A percentile compares a stretch with the other conserved stretches of the same genome.
Evolutionary conservation across 129 eudicot genomes (phyloP).

Genomic region (Helichrysum umbraculigerum): DNA sequence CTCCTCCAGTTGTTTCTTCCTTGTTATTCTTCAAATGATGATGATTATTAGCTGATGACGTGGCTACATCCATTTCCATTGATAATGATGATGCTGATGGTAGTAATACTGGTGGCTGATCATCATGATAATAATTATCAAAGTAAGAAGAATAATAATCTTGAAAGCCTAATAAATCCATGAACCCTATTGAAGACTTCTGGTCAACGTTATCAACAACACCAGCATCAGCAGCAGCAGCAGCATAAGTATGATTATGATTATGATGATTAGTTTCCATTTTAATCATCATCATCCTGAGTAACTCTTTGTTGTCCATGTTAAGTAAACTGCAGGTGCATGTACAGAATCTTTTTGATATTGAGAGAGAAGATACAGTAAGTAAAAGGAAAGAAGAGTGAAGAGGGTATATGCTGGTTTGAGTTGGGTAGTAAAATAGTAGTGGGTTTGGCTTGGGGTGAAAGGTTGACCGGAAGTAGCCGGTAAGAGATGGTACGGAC

Average conservation of each 20-base stretch:
- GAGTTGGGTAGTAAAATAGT: background rate
- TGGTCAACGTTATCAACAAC: conserved; percentile 22
- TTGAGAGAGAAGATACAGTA: background rate
- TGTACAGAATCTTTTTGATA: background rate
- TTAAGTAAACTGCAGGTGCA: background rate
- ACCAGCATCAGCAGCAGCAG: background rate
- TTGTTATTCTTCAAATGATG: background rate
- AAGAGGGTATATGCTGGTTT: background rate
- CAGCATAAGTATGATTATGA: background rate
- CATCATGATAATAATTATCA: background rate
- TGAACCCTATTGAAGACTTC: conserved; percentile 53
- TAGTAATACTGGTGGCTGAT: background rate
- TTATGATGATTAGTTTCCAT: conserved; percentile 28
- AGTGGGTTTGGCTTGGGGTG: conserved; percentile 23
- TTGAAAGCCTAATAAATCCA: conserved; percentile 68
- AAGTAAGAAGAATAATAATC: conserved; percentile 28
- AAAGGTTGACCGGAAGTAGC: conserved; percentile 32
- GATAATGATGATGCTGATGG: background rate
- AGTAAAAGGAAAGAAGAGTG: background rate
- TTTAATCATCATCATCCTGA: conserved; percentile 35
- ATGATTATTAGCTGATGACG: conserved; percentile 20
- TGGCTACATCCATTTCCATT: conserved; percentile 1
- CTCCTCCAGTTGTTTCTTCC: background rate
- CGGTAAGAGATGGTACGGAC: conserved; percentile 32
- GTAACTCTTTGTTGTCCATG: background rate